These are phyloP conservation scores for Heimioporus sp. DNA, from an alignment of 768 basidiomycete genomes.

Conservation along the genomic window DNA sequence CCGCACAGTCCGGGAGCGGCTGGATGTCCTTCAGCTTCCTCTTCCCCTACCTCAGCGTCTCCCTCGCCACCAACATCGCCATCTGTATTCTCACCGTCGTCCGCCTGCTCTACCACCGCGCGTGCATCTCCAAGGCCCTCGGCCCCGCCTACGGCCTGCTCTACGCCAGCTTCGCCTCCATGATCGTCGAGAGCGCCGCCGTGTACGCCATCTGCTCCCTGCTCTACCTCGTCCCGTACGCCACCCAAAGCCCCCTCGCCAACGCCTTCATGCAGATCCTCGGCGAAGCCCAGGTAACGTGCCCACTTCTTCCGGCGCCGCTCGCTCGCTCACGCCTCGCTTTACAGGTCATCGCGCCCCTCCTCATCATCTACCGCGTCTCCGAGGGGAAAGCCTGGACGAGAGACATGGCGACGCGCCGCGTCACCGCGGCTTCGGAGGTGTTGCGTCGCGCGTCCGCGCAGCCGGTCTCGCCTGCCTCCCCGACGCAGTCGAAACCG, in stretches of 20 bases:
- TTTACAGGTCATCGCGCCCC: constrained; percentile 43
- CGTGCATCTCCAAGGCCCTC: constrained; percentile 24
- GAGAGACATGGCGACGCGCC: constrained; percentile 14
- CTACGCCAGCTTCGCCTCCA: constrained; percentile 33
- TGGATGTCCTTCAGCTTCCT: constrained; percentile 34
- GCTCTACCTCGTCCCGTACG: constrained; percentile 31
- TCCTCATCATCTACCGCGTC: constrained; percentile 48
- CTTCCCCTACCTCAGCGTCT: constrained; percentile 33
- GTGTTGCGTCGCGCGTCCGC: constrained; percentile 12
- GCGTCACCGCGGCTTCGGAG: constrained; percentile 1
- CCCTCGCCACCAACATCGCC: constrained; percentile 32
- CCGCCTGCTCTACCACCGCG: constrained; percentile 31
- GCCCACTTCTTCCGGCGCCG: neutral
- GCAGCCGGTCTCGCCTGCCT: neutral
- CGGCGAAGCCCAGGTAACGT: constrained; percentile 27
- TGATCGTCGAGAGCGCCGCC: constrained; percentile 34
- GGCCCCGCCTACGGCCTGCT: constrained; percentile 24
- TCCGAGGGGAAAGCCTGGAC: constrained; percentile 46
- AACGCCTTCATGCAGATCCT: constrained; percentile 31
- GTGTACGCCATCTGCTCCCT: constrained; percentile 33
- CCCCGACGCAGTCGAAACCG: neutral
- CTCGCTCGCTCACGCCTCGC: neutral
- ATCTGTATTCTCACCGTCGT: constrained; percentile 30
- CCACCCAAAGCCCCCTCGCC: constrained; percentile 20
- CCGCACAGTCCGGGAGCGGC: constrained; percentile 11